Percentiles rank a stretch among this genome's conserved stretches.
These are phyloP conservation scores for Bipolaris bicolor DNA, from an alignment of 2,329 filamentous ascomycete genomes.

Conservation along the genomic window DNA sequence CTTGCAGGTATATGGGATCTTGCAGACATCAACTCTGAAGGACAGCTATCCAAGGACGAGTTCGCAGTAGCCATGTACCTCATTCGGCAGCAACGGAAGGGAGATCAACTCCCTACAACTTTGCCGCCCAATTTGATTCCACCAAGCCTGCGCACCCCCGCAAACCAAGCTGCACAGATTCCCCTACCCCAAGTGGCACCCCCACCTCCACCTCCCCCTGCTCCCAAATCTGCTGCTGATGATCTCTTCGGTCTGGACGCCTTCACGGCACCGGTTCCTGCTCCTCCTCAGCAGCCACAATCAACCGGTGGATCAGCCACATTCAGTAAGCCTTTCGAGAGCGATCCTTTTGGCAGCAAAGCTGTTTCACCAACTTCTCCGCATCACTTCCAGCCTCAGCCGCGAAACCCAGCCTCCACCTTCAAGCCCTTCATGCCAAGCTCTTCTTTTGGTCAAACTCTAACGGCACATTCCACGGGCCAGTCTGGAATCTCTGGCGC, in stretches of 20 bases:
- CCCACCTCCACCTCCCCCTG: slow-evolving; percentile 33
- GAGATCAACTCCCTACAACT: slow-evolving; percentile 73
- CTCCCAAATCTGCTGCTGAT: slow-evolving; percentile 79
- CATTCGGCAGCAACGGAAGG: slow-evolving; percentile 83
- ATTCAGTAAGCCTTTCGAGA: slow-evolving; percentile 52
- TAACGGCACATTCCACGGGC: slow-evolving; percentile 79
- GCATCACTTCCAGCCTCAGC: slow-evolving; percentile 54
- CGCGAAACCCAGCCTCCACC: slow-evolving; percentile 53
- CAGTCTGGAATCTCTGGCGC: slow-evolving; percentile 57
- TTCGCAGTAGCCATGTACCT: slow-evolving; percentile 98
- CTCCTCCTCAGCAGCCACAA: slow-evolving; percentile 64
- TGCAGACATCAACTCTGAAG: slow-evolving; percentile 89
- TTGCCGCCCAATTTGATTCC: slow-evolving; percentile 83
- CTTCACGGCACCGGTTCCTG: slow-evolving; percentile 58
- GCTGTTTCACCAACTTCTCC: slow-evolving; percentile 61
- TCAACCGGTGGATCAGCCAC: slow-evolving; percentile 74
- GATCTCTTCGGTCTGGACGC: slow-evolving; percentile 93
- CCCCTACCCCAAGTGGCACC: slow-evolving; percentile 55
- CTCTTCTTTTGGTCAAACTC: slow-evolving; percentile 85
- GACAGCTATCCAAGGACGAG: slow-evolving; percentile 82
- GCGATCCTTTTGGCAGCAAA: slow-evolving; percentile 68
- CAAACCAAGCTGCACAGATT: slow-evolving; percentile 57
- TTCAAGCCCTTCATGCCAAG: slow-evolving; percentile 94
- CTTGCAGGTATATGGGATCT: slow-evolving; percentile 97
- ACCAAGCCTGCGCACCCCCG: slow-evolving; percentile 72